A percentile compares a stretch with the other conserved stretches of the same genome.
phyloP scores from a whole-genome alignment of 371 early-diverging fungal species.

The Parasitella parasitica region DNA sequence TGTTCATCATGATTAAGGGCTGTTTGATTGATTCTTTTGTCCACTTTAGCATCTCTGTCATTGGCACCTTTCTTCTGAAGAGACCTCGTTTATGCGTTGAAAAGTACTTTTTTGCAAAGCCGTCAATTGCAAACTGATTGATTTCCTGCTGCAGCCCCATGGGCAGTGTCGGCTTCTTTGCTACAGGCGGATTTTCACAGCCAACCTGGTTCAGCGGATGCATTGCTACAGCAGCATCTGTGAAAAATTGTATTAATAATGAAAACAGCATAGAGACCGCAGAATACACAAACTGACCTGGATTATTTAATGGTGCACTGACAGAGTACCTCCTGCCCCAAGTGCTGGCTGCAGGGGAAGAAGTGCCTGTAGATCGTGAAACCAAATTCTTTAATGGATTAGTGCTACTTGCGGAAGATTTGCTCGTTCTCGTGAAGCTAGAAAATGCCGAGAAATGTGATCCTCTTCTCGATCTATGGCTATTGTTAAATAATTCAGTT shows the following conservation, averaged over 20 bases:
- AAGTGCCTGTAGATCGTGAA: slow-evolving; percentile 17
- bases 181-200: slow-evolving; percentile 2
- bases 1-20: slow-evolving; percentile 81
- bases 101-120: slow-evolving; percentile 92
- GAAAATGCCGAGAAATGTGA: slow-evolving; percentile 36
- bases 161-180: slow-evolving; percentile 59
- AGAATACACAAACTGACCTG: slow-evolving; percentile 20
- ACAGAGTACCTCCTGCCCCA: background rate
- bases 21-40: slow-evolving; percentile 73
- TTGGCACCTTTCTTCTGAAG: slow-evolving; percentile 82
- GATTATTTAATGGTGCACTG: slow-evolving; percentile 19
- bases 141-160: slow-evolving; percentile 70
- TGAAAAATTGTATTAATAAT: background rate
- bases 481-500: slow-evolving; percentile 1
- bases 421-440: slow-evolving; percentile 20
- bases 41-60: slow-evolving; percentile 84
- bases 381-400: slow-evolving; percentile 37
- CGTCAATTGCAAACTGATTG: slow-evolving; percentile 83
- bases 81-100: slow-evolving; percentile 83
- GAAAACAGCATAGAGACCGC: too few relatives aligned
- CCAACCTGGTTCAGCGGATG: slow-evolving; percentile 41
- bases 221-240: slow-evolving; percentile 55
- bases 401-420: slow-evolving; percentile 16
- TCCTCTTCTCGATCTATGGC: slow-evolving; percentile 24
- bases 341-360: slow-evolving; percentile 6